phyloP scores from a whole-genome alignment of 768 basidiomycete genomes.

The Podaxis carcinomalis region DNA sequence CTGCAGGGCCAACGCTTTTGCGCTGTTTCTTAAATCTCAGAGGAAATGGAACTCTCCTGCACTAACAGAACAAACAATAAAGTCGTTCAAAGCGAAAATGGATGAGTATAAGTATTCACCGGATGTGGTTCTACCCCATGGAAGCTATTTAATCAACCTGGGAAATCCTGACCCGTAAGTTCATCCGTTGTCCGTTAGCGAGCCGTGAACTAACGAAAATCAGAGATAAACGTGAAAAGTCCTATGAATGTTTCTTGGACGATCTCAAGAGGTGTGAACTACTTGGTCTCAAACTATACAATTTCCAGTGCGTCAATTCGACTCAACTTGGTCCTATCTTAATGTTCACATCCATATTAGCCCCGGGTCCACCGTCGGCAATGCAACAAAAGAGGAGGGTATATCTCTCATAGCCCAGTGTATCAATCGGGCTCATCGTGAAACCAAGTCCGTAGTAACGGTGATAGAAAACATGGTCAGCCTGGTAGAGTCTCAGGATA shows the following conservation, averaged over 20 bases:
- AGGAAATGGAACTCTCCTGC: conserved; percentile 72
- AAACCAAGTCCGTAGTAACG: conserved; percentile 50
- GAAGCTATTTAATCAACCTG: conserved; percentile 82
- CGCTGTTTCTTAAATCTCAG: conserved; percentile 82
- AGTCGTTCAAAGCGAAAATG: conserved; percentile 59
- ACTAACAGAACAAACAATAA: conserved; percentile 47
- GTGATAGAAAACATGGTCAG: conserved; percentile 84
- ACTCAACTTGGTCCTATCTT: not conserved
- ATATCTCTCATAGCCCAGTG: conserved; percentile 63
- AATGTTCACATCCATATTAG: conserved; percentile 21
- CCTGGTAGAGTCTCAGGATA: not conserved
- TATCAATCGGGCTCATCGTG: conserved; percentile 68
- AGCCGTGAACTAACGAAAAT: not conserved
- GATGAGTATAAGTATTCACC: conserved; percentile 55
- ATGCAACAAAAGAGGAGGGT: conserved; percentile 54
- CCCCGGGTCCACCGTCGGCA: conserved; percentile 82
- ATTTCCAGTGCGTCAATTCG: conserved; percentile 68
- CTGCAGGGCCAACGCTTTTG: conserved; percentile 76
- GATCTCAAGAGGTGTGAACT: conserved; percentile 76
- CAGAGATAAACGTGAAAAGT: conserved; percentile 65
- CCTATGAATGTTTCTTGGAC: conserved; percentile 78
- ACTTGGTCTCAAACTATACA: conserved; percentile 70
- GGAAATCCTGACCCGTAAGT: conserved; percentile 73
- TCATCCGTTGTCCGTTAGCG: no score
- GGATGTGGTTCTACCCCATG: conserved; percentile 72